These are phyloP conservation scores for Penicillium occitanis DNA, from an alignment of 2,329 filamentous ascomycete genomes.

Conservation along the genomic window DNA sequence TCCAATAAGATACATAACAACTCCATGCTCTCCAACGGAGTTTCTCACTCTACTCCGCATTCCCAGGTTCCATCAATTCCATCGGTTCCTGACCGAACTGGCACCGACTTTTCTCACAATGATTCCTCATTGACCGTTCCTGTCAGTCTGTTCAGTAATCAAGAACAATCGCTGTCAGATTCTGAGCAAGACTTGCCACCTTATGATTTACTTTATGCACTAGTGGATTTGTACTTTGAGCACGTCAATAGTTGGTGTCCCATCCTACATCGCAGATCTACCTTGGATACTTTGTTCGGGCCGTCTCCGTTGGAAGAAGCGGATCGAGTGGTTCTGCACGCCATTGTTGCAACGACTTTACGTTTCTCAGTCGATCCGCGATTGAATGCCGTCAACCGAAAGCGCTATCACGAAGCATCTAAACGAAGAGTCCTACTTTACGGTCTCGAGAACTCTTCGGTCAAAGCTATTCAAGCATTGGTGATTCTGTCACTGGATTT, in stretches of 20 bases:
- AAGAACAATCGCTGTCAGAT: slow-evolving; percentile 47
- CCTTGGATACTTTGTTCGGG: slow-evolving; percentile 78
- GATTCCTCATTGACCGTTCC: slow-evolving; percentile 59
- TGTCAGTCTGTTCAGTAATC: slow-evolving; percentile 53
- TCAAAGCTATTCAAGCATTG: slow-evolving; percentile 81
- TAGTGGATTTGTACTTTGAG: slow-evolving; percentile 76
- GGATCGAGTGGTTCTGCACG: slow-evolving; percentile 78
- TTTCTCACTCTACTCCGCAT: slow-evolving; percentile 27
- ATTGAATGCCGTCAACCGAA: slow-evolving; percentile 69
- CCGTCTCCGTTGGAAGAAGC: slow-evolving; percentile 73
- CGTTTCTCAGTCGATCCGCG: slow-evolving; percentile 77
- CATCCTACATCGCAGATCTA: slow-evolving; percentile 81
- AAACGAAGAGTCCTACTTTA: slow-evolving; percentile 86
- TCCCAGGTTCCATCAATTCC: slow-evolving; percentile 24
- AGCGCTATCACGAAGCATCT: slow-evolving; percentile 74
- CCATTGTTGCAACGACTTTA: slow-evolving; percentile 84
- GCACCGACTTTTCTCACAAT: slow-evolving; percentile 46
- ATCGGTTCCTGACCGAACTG: slow-evolving; percentile 25
- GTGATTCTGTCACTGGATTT: slow-evolving; percentile 84
- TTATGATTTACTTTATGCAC: slow-evolving; percentile 69
- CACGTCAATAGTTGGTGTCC: slow-evolving; percentile 84
- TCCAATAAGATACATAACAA: slow-evolving; percentile 32
- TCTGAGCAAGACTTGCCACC: slow-evolving; percentile 70
- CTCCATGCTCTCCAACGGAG: slow-evolving; percentile 27
- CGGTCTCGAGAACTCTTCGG: slow-evolving; percentile 84